A percentile compares a stretch with the other conserved stretches of the same genome.
Conservation (phyloP, 2,329 filamentous ascomycete species). For the Sclerotinia glacialis region DNA sequence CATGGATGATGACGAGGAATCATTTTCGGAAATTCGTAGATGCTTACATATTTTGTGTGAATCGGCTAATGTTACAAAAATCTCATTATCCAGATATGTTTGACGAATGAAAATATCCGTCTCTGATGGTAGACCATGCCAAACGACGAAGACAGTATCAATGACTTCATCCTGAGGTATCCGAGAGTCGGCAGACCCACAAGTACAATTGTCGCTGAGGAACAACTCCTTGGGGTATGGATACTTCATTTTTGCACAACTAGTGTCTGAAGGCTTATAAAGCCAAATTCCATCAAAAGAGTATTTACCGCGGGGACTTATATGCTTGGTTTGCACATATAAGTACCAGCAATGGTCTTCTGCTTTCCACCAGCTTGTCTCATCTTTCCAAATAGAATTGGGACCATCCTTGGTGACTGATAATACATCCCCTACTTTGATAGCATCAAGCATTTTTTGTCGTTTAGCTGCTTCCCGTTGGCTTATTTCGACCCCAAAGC, state of each 20-base stretch:
- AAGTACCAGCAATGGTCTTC: slow-evolving; percentile 64
- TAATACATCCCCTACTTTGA: slow-evolving; percentile 50
- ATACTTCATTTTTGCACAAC: slow-evolving; percentile 65
- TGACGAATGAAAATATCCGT: slow-evolving; percentile 66
- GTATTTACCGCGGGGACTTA: slow-evolving; percentile 39
- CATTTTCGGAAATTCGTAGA: slow-evolving; percentile 17
- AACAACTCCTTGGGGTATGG: slow-evolving; percentile 72
- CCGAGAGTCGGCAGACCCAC: slow-evolving; percentile 42
- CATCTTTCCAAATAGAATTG: slow-evolving; percentile 55
- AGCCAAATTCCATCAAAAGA: slow-evolving; percentile 70
- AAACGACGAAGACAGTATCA: slow-evolving; percentile 56
- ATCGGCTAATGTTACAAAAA: slow-evolving; percentile 58
- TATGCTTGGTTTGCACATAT: slow-evolving; percentile 59
- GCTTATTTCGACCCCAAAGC: not conserved
- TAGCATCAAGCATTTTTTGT: slow-evolving; percentile 48
- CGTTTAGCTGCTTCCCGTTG: slow-evolving; percentile 14
- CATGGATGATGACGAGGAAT: slow-evolving; percentile 12
- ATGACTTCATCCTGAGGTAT: slow-evolving; percentile 56
- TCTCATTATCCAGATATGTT: slow-evolving; percentile 59
- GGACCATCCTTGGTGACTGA: slow-evolving; percentile 45
- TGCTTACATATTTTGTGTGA: slow-evolving; percentile 55
- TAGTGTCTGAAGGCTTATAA: slow-evolving; percentile 68
- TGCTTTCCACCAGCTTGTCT: slow-evolving; percentile 44
- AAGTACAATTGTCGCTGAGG: slow-evolving; percentile 73
- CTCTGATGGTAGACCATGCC: slow-evolving; percentile 49